Base-by-base conservation (phyloP, 75 land plant genomes). In the Pinus taeda region DNA sequence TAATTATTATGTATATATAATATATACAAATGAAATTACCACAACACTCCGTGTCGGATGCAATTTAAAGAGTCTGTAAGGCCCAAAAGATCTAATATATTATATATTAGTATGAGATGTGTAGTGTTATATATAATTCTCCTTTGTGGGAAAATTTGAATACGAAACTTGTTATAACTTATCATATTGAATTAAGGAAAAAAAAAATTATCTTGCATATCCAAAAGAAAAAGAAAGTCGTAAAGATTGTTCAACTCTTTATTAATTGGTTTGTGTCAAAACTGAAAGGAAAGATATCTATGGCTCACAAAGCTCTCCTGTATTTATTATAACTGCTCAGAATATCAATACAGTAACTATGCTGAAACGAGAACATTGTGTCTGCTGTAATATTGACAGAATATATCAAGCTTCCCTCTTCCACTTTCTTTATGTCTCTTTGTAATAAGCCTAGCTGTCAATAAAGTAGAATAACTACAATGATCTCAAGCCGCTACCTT, bases 401-500 rank as follows among this genome's bases (percentile, higher is more conserved):
- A 15, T 36, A 67, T 29, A 67, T 67, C 71, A 67, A 39, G 71
- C 42, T 67, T 39, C 71, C 49, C 39, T 37, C 18, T 18, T 7
- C n/a, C 3, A 37, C 18, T 33, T 37, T 39, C 21, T 39, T 36
- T 39, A 67, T 67, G 71, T 67, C 71, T 20, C 45, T 67, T 39
- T 67, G 45, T 45, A 39, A 18, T 39, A 18, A 8, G 22, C 45
- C 49, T 20, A 5, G 3, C 71, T 36, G 39, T 67, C 49, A 36
- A 67, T 39, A 17, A 36, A 15, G 45, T 39, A 66, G 37, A 66
- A 66, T 39, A 36, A 30, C 17, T 29, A 17, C 14, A 36, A 66
- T 6, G 22, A 67, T 15, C 71, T 94, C 77, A 92, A 73, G 89
- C 97, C 74, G 90, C 86, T 58, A 90, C 92, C 76, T 90, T 94